Conservation (phyloP, 441 rosid genomes). For the Gossypium davidsonii region DNA sequence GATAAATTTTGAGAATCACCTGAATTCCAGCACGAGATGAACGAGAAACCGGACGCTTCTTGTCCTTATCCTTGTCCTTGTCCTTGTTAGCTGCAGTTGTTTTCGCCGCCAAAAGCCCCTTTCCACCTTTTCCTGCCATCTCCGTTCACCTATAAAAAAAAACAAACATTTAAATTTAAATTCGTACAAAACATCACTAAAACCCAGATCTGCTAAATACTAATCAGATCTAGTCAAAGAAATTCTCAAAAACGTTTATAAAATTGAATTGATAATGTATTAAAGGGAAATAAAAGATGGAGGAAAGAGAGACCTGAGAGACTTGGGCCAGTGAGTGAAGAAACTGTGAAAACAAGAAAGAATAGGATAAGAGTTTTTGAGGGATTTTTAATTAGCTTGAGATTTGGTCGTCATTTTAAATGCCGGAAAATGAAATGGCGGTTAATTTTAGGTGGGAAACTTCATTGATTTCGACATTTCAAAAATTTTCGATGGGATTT, state of each 20-base stretch:
- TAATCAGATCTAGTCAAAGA: not conserved
- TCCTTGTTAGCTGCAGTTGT: slow-evolving; percentile 72
- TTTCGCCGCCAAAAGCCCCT: slow-evolving; percentile 79
- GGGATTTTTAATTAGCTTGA: not conserved
- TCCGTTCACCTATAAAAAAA: slow-evolving; percentile 6
- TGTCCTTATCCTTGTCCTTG: slow-evolving; percentile 63
- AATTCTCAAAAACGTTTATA: not conserved
- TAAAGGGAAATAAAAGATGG: not conserved
- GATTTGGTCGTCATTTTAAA: slow-evolving; percentile 12
- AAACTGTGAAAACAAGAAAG: not conserved
- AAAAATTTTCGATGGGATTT: slow-evolving; percentile 2
- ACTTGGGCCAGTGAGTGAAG: slow-evolving; percentile 1
- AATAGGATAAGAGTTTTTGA: not conserved
- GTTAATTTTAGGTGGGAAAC: slow-evolving; percentile 36
- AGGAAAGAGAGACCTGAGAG: not conserved
- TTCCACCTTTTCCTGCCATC: slow-evolving; percentile 98
- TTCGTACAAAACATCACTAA: not conserved
- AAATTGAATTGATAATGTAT: not conserved
- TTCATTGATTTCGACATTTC: slow-evolving; percentile 7
- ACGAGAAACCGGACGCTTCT: slow-evolving; percentile 77
- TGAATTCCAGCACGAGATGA: slow-evolving; percentile 96
- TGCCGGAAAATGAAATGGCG: slow-evolving; percentile 17
- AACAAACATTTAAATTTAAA: not conserved
- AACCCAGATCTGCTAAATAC: not conserved
- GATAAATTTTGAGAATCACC: slow-evolving; percentile 22